These are phyloP conservation scores for Mycena maculata DNA, from an alignment of 768 basidiomycete genomes.

Conservation along the genomic window DNA sequence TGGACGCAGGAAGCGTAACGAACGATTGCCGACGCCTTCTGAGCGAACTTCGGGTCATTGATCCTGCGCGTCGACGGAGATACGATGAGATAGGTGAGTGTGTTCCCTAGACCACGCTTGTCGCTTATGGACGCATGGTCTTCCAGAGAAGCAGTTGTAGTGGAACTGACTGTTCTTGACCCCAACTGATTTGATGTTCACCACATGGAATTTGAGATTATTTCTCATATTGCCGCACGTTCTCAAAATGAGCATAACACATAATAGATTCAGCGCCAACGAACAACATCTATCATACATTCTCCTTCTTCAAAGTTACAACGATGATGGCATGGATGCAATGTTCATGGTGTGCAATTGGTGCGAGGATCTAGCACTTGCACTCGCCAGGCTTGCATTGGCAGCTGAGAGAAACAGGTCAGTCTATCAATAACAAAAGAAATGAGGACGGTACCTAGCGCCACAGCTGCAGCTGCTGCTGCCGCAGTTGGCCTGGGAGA, in stretches of 20 bases:
- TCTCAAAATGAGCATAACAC: constrained; percentile 27
- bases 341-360: constrained; percentile 14
- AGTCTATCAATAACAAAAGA: constrained; percentile 10
- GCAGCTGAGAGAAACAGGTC: constrained; percentile 55
- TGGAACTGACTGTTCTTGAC: background rate
- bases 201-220: too few relatives aligned
- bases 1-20: constrained; percentile 50
- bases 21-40: constrained; percentile 65
- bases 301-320: constrained; percentile 26
- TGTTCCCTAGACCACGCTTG: background rate
- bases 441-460: constrained; percentile 48
- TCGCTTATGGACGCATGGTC: background rate
- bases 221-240: background rate
- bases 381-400: constrained; percentile 64
- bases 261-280: constrained; percentile 32
- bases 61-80: constrained; percentile 71
- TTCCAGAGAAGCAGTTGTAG: constrained; percentile 28
- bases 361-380: constrained; percentile 64
- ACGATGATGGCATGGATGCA: constrained; percentile 10
- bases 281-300: constrained; percentile 35
- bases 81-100: constrained; percentile 75
- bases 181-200: constrained; percentile 15
- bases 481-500: constrained; percentile 61
- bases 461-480: constrained; percentile 63
- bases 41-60: constrained; percentile 67